These are phyloP conservation scores for Hemisphaericaspora lyxosophila DNA, from an alignment of 1,139 yeast species.

Conservation along the genomic window DNA sequence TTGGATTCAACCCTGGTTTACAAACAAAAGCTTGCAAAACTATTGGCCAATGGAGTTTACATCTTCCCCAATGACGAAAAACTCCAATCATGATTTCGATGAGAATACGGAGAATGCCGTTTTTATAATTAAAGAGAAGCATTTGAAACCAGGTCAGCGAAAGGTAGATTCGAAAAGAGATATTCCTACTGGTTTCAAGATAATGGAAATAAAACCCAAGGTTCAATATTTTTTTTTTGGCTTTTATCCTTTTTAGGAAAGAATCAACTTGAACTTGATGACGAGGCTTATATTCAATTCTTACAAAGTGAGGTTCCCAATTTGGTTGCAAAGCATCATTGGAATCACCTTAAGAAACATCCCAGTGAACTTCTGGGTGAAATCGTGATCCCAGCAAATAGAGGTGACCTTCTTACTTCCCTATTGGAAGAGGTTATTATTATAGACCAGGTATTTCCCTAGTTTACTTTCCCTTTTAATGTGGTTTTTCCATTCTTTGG, in stretches of 20 bases:
- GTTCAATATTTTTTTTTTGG: conserved; percentile 6
- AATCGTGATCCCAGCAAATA: conserved; percentile 5
- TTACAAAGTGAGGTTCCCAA: conserved; percentile 8
- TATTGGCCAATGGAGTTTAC: conserved; percentile 9
- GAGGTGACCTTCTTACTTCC: conserved; percentile 5
- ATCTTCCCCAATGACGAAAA: conserved; percentile 14
- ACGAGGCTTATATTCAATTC: conserved; percentile 8
- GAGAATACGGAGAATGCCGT: conserved; percentile 10
- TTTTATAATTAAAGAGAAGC: conserved; percentile 10
- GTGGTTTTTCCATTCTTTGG: conserved; percentile 9
- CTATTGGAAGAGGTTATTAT: conserved; percentile 12
- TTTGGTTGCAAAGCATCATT: conserved; percentile 6
- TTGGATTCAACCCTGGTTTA: no score
- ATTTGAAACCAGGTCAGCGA: conserved; percentile 14
- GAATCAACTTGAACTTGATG: conserved; percentile 5
- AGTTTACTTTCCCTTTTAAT: conserved; percentile 20
- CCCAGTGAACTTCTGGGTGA: conserved; percentile 6
- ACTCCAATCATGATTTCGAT: conserved; percentile 10
- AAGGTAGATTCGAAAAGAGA: conserved; percentile 8
- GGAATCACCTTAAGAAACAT: conserved; percentile 6
- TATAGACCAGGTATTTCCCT: conserved; percentile 14
- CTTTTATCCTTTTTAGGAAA: conserved; percentile 7
- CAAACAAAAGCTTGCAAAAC: neutral
- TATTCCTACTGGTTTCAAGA: conserved; percentile 5
- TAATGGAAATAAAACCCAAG: conserved; percentile 9